Conservation (phyloP, 495 filamentous ascomycete species). For the Cetradonia linearis region DNA sequence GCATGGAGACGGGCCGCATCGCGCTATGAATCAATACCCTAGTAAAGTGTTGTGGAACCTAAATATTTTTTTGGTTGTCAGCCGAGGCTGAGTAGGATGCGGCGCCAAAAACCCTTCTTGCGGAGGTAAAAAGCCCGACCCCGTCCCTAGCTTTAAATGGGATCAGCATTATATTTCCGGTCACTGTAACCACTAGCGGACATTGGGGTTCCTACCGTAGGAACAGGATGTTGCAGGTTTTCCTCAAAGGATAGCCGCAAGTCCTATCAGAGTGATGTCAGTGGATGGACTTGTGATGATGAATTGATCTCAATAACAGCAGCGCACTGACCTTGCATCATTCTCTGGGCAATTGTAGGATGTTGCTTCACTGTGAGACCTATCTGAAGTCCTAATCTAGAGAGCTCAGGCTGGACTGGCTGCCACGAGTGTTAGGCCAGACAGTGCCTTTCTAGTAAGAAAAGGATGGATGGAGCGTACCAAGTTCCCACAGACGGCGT, state of each 20-base stretch:
- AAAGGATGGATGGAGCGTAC: not conserved
- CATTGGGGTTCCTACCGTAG: not conserved
- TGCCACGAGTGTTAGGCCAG: not conserved
- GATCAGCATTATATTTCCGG: too few species aligned
- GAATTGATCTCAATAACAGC: not conserved
- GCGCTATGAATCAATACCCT: too few species aligned
- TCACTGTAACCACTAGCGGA: constrained; percentile 1
- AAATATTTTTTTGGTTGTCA: not conserved
- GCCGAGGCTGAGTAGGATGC: not conserved
- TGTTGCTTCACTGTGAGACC: not conserved
- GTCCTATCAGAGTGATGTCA: not conserved
- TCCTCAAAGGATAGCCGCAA: not conserved
- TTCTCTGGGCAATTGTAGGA: not conserved
- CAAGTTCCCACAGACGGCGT: not conserved
- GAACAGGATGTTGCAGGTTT: not conserved
- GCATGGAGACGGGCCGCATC: too few species aligned
- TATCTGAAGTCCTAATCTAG: not conserved
- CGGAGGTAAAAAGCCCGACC: too few species aligned
- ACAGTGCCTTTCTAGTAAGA: not conserved
- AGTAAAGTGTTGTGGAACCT: not conserved
- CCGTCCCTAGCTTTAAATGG: too few species aligned
- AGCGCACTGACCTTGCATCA: constrained; percentile 2
- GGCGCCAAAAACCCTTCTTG: not conserved
- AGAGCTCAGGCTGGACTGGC: not conserved
- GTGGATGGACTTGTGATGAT: not conserved